These are phyloP conservation scores for Monascus purpureus DNA, from an alignment of 495 filamentous ascomycete genomes.

Conservation along the genomic window DNA sequence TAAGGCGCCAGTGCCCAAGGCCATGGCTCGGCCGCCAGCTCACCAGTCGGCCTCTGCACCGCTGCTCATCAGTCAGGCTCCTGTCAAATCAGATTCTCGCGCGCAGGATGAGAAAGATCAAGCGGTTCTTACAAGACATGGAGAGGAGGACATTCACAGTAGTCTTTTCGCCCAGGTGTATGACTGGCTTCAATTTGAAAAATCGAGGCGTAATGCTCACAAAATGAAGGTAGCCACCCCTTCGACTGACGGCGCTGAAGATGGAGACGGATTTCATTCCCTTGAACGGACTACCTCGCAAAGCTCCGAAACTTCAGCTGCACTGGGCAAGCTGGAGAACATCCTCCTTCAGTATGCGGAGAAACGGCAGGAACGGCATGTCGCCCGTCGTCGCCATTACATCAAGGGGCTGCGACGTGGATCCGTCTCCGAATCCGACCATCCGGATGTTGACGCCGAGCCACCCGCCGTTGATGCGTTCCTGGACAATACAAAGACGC, in stretches of 20 bases:
- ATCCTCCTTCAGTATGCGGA: conserved; percentile 46
- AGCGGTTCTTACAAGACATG: conserved; percentile 6
- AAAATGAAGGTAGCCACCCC: conserved; percentile 20
- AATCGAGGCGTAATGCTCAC: conserved; percentile 42
- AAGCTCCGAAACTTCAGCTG: conserved; percentile 44
- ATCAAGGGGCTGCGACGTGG: conserved; percentile 24
- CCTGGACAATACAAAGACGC: conserved; percentile 78
- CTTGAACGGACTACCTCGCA: conserved; percentile 19
- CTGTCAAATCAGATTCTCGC: conserved; percentile 1
- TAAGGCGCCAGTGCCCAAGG: conserved; percentile 3
- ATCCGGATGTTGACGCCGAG: conserved; percentile 51
- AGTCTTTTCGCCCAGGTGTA: conserved; percentile 54
- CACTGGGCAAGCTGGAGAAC: conserved; percentile 53
- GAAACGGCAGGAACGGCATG: conserved; percentile 9
- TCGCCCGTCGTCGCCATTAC: conserved; percentile 13
- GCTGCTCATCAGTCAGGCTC: conserved; percentile 2
- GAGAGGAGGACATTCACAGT: conserved; percentile 21
- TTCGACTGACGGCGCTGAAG: conserved; percentile 11
- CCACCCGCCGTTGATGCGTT: conserved; percentile 66
- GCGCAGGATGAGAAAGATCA: conserved; percentile 15
- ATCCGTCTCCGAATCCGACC: conserved; percentile 67
- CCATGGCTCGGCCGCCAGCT: conserved; percentile 1
- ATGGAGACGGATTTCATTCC: conserved; percentile 16
- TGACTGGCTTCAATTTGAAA: conserved; percentile 71
- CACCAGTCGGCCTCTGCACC: conserved; percentile 4